Evolutionary conservation across 768 basidiomycete genomes (phyloP).

Genomic region (Lactarius tabidus): DNA sequence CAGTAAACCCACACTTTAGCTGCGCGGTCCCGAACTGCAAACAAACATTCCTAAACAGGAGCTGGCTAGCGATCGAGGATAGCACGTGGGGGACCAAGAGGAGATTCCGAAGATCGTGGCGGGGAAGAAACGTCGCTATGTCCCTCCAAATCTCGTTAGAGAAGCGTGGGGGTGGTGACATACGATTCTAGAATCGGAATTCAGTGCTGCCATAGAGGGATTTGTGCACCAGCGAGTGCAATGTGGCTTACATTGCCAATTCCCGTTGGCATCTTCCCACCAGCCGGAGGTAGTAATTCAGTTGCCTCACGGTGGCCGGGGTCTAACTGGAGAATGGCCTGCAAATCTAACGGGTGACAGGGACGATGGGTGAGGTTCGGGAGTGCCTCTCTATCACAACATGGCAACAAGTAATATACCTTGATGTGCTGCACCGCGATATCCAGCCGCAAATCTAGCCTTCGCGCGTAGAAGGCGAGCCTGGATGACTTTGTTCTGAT

Average conservation of each 20-base stretch:
- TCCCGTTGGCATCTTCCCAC: not conserved
- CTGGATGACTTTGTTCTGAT: constrained; percentile 49
- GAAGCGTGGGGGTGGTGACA: constrained; percentile 48
- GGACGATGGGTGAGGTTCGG: not conserved
- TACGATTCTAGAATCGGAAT: constrained; percentile 33
- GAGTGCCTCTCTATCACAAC: not conserved
- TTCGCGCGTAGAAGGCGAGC: constrained; percentile 66
- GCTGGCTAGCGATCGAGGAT: constrained; percentile 63
- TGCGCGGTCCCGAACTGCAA: constrained; percentile 51
- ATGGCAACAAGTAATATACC: constrained; percentile 35
- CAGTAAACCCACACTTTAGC: constrained; percentile 26
- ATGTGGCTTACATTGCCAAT: constrained; percentile 39
- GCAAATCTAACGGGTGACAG: constrained; percentile 45
- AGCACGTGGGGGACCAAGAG: constrained; percentile 61
- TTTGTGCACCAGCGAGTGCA: constrained; percentile 40
- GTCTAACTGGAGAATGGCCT: constrained; percentile 56
- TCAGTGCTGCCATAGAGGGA: constrained; percentile 21
- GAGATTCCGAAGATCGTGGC: constrained; percentile 60
- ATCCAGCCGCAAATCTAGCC: constrained; percentile 56
- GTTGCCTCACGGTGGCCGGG: constrained; percentile 70
- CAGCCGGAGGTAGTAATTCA: constrained; percentile 47
- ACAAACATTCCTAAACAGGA: constrained; percentile 61
- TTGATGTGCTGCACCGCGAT: constrained; percentile 59
- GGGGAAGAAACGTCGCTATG: constrained; percentile 57
- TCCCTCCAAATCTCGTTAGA: constrained; percentile 72